Base-by-base conservation (phyloP, 129 eudicot species). In the Kitagawia praeruptora region DNA sequence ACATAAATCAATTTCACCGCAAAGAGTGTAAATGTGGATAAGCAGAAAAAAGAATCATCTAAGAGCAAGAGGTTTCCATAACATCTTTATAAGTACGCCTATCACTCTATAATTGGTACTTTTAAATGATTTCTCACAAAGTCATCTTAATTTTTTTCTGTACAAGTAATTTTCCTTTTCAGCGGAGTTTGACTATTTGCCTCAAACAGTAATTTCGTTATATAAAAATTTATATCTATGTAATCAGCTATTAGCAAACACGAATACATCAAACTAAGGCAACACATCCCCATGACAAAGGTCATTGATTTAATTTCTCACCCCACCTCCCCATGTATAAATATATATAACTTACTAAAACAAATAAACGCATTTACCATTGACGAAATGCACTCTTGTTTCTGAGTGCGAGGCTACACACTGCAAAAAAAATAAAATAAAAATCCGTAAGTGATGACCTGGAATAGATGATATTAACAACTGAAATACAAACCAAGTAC, bases 361-460 rank as follows among this genome's bases (percentile, higher is more conserved):
- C 47, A 23, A 34, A 44, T 40, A 54, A 14, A 41, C 46, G 82
- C 78, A 39, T 78, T 49, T 88, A 94, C 98, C 98, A 79, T 92
- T 94, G 79, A 94, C 86, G 84, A 95, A 94, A 80, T 81, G 74
- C 97, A 94, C 90, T 84, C 96, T 84, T 74, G 98, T 94, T 79
- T 91, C 97, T 31, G 89, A 93, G 79, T 94, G 98, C 14, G 94
- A 90, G 69, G 97, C 98, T 27, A 95, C 97, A 84, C 97, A 95
- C 98, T 95, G 96, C 91, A 86, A 78, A 87, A 74, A 14, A 74
- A 58, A n/a, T 0, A 63, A 31, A 31, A n/a, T n/a, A n/a, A 31
- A 31, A 31, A 41, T 42, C 44, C 25, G 42, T 41, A 21, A 61
- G 37, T 77, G 11, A 23, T 25, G 16, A 58, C 8, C 18, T 74